Evolutionary conservation across 75 land plant genomes (phyloP).

Genomic region (Cupressus sempervirens): DNA sequence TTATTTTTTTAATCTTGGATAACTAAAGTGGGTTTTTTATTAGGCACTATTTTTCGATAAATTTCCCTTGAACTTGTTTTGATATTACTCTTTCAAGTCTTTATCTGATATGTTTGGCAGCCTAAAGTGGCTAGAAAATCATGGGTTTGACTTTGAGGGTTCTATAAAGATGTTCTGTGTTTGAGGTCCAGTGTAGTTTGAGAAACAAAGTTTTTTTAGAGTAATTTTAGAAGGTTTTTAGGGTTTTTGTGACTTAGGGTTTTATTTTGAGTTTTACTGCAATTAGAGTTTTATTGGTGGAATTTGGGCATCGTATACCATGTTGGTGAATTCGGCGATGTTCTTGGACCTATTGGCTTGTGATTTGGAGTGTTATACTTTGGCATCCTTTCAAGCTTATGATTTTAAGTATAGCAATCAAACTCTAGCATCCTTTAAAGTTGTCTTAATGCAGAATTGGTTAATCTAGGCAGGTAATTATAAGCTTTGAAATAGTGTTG

Average conservation of each 20-base stretch:
- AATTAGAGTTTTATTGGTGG: background rate
- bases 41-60: too few species aligned
- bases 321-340: background rate
- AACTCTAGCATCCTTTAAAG: background rate
- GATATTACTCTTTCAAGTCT: too few species aligned
- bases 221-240: background rate
- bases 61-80: too few species aligned
- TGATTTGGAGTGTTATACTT: too few species aligned
- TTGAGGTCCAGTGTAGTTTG: too few species aligned
- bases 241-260: background rate
- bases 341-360: background rate
- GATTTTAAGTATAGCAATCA: background rate
- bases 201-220: too few species aligned
- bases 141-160: too few species aligned
- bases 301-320: background rate
- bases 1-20: too few species aligned
- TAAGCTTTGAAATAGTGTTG: background rate
- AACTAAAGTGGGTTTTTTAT: too few species aligned
- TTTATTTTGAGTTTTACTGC: background rate
- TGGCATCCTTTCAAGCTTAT: background rate
- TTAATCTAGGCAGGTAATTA: background rate
- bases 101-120: too few species aligned
- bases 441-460: background rate
- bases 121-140: too few species aligned
- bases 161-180: too few species aligned